Conservation (phyloP, 208 protist species). For the Trypanosoma cruzi region DNA sequence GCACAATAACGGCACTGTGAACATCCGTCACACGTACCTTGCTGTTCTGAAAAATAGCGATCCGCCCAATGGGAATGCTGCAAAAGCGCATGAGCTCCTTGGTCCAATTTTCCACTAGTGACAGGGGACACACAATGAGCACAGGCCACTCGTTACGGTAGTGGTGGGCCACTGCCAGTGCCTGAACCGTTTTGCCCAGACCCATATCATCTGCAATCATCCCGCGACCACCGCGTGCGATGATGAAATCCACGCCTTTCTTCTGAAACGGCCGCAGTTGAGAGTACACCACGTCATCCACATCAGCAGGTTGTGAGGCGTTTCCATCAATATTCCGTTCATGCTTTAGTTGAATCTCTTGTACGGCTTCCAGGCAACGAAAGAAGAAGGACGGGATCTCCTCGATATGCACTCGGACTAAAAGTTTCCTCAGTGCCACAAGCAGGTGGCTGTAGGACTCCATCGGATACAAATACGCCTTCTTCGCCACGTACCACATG, state of each 20-base stretch:
- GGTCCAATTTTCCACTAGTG: constrained; percentile 92
- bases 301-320: constrained; percentile 35
- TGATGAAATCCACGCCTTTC: constrained; percentile 77
- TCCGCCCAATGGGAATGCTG: constrained; percentile 72
- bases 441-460: constrained; percentile 53
- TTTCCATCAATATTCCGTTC: constrained; percentile 39
- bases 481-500: constrained; percentile 50
- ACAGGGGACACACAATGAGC: constrained; percentile 93
- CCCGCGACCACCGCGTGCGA: constrained; percentile 78
- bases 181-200: constrained; percentile 97
- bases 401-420: constrained; percentile 37
- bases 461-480: constrained; percentile 74
- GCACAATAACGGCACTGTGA: constrained; percentile 80
- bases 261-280: constrained; percentile 83
- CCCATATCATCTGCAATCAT: constrained; percentile 97
- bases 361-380: constrained; percentile 50
- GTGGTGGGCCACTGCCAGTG: constrained; percentile 91
- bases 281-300: too few relatives aligned
- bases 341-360: constrained; percentile 41
- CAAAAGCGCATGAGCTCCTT: constrained; percentile 91
- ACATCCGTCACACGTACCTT: constrained; percentile 42
- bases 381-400: constrained; percentile 86
- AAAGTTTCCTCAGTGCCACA: constrained; percentile 32
- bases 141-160: constrained; percentile 96
- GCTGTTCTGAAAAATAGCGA: constrained; percentile 63